Conservation (phyloP, 1,284 basidiomycete species). For the Lignosus rhinocerotis region DNA sequence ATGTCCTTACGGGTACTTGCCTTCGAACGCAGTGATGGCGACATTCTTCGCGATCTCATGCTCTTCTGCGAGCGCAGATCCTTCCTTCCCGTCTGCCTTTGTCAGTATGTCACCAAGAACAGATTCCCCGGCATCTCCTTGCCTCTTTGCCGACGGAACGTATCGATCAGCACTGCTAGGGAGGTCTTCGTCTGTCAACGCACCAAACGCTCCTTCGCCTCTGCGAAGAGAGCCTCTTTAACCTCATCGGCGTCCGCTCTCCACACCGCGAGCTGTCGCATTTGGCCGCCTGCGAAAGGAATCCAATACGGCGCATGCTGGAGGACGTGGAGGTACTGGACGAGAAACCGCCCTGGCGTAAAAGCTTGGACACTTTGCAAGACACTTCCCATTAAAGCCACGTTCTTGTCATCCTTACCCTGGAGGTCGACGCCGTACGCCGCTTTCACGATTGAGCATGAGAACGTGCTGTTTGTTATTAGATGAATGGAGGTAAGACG, state of each 20-base stretch:
- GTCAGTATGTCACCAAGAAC: not conserved
- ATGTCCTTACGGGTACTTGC: not conserved
- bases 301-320: slow-evolving; percentile 25
- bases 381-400: slow-evolving; percentile 11
- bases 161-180: not conserved
- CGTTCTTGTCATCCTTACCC: slow-evolving; percentile 12
- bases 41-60: slow-evolving; percentile 8
- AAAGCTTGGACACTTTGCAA: slow-evolving; percentile 7
- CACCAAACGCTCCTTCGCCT: not conserved
- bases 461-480: slow-evolving; percentile 6
- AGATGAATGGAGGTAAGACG: not conserved
- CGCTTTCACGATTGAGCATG: slow-evolving; percentile 14
- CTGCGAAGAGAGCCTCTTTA: not conserved
- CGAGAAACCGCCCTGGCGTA: slow-evolving; percentile 9
- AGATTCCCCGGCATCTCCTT: not conserved
- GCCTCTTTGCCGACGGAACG: too few species aligned
- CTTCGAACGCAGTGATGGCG: slow-evolving; percentile 4
- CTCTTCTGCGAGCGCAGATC: not conserved
- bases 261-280: not conserved
- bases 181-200: not conserved
- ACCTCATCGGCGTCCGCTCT: not conserved
- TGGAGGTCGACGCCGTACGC: slow-evolving; percentile 20
- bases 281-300: slow-evolving; percentile 23
- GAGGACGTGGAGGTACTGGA: slow-evolving; percentile 18
- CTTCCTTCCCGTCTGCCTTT: not conserved